phyloP scores from a whole-genome alignment of 306 rosid genomes.

The Prunus padus region DNA sequence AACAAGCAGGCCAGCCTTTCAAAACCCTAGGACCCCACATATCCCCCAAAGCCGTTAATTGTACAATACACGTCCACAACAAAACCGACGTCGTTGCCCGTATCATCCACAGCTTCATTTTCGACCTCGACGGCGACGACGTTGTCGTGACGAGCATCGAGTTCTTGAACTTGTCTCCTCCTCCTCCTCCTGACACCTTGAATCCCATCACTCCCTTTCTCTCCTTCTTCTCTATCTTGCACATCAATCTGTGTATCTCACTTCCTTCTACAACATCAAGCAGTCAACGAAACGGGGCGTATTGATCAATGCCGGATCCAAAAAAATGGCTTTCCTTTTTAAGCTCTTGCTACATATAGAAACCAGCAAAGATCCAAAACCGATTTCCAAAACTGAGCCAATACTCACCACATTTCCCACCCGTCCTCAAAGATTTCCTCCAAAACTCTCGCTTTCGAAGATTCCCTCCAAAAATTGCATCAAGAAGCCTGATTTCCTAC shows the following conservation, averaged over 20 bases:
- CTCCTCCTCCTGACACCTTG: conserved; percentile 50
- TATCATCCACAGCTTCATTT: conserved; percentile 89
- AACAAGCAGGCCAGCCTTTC: conserved; percentile 99
- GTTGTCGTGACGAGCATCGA: conserved; percentile 46
- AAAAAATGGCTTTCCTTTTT: conserved; percentile 5
- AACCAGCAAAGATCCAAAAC: conserved; percentile 6
- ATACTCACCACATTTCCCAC: not conserved
- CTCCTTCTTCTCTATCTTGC: conserved; percentile 48
- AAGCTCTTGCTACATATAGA: conserved; percentile 1
- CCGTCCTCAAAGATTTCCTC: not conserved
- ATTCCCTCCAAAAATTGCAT: conserved; percentile 1
- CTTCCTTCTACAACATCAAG: conserved; percentile 17
- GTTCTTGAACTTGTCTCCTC: conserved; percentile 53
- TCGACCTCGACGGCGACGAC: conserved; percentile 55
- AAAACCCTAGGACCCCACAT: conserved; percentile 95
- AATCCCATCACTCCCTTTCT: conserved; percentile 61
- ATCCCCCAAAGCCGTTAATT: conserved; percentile 84
- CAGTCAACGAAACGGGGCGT: conserved; percentile 11
- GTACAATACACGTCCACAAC: conserved; percentile 92
- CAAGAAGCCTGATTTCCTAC: conserved; percentile 9
- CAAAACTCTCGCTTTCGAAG: not conserved
- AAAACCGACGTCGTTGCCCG: conserved; percentile 84
- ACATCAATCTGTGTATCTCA: conserved; percentile 36
- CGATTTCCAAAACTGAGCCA: conserved; percentile 25
- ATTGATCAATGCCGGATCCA: conserved; percentile 44